These are phyloP conservation scores for Verticillium klebahnii DNA, from an alignment of 2,329 filamentous ascomycete species.

Conservation along the genomic window DNA sequence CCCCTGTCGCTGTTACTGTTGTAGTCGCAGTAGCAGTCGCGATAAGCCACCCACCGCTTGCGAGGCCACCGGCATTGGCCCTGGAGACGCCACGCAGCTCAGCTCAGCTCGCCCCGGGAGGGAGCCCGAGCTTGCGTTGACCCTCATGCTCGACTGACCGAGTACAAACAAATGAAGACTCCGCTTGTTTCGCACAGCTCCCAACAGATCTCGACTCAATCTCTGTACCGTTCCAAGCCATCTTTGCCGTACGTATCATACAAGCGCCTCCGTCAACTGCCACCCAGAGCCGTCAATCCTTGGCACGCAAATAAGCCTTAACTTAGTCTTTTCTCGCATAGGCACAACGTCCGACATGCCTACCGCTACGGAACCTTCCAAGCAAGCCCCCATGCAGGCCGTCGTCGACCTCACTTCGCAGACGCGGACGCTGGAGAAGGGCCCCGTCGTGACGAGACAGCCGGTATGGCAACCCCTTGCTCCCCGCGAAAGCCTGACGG, in stretches of 20 bases:
- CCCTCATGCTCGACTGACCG: not conserved
- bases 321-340: not conserved
- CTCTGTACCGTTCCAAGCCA: slow-evolving; percentile 4
- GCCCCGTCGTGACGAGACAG: not conserved
- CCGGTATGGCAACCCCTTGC: not conserved
- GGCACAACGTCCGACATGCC: not conserved
- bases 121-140: not conserved
- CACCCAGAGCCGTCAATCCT: not conserved
- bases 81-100: not conserved
- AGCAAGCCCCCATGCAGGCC: slow-evolving; percentile 3
- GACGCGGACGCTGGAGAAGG: not conserved
- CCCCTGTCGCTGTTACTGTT: not conserved
- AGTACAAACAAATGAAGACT: not conserved
- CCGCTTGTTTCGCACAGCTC: not conserved
- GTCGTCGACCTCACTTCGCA: not conserved
- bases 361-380: not conserved
- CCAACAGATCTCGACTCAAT: not conserved
- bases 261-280: not conserved
- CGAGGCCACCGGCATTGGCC: not conserved
- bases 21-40: not conserved
- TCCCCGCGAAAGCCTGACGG: not conserved
- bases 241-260: slow-evolving; percentile 11
- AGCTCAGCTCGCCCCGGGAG: not conserved
- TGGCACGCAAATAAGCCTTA: not conserved
- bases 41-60: not conserved